Conservation (phyloP, 2,329 filamentous ascomycete species). For the Fusarium anguioides region DNA sequence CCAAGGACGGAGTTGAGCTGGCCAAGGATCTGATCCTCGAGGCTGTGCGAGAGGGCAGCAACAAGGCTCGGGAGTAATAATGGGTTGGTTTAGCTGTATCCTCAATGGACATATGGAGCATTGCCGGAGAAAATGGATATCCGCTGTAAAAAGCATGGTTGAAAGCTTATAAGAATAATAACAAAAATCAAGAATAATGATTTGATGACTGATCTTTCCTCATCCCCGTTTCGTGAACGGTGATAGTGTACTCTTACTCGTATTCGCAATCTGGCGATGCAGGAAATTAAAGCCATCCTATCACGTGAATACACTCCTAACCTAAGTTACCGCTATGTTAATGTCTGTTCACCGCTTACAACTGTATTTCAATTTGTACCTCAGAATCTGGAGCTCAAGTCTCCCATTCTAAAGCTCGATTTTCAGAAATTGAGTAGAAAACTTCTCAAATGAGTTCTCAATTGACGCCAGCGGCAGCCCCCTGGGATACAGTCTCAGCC, state of each 20-base stretch:
- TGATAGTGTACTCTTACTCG: conserved; percentile 29
- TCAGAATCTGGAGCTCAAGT: background rate
- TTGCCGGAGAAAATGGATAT: conserved; percentile 25
- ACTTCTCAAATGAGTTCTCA: conserved; percentile 34
- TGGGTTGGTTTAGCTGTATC: conserved; percentile 10
- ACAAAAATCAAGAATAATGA: conserved; percentile 38
- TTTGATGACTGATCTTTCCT: background rate
- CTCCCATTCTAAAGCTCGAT: background rate
- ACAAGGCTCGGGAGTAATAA: conserved; percentile 49
- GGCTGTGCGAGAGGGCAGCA: conserved; percentile 74
- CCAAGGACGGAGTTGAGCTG: conserved; percentile 81
- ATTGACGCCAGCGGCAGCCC: conserved; percentile 38
- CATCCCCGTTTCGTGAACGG: background rate
- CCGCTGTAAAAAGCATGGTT: conserved; percentile 6
- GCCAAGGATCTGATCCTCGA: conserved; percentile 90
- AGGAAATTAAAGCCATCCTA: conserved; percentile 1
- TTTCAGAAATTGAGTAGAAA: background rate
- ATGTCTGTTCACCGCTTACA: conserved; percentile 18
- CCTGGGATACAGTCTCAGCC: conserved; percentile 52
- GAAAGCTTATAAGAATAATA: conserved; percentile 26
- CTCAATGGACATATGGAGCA: conserved; percentile 31
- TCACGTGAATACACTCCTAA: conserved; percentile 19
- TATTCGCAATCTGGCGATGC: conserved; percentile 25
- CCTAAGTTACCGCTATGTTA: background rate
- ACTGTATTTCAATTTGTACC: background rate